Conservation (phyloP, 768 basidiomycete species). For the Russula dissimulans region DNA sequence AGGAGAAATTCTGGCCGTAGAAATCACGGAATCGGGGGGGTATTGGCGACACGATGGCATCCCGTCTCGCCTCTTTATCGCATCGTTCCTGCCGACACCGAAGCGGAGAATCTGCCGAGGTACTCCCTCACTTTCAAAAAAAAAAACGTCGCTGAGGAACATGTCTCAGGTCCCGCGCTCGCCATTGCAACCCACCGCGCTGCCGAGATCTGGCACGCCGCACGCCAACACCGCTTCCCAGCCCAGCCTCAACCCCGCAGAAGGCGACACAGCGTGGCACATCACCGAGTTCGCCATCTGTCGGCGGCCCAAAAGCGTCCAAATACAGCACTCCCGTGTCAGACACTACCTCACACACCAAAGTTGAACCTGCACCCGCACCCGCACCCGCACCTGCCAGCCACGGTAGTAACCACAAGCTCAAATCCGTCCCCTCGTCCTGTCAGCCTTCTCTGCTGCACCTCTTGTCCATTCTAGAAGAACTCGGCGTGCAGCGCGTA, state of each 20-base stretch:
- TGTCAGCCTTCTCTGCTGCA: constrained; percentile 61
- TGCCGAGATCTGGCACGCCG: constrained; percentile 9
- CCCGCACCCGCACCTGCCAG: background rate
- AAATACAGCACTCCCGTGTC: constrained; percentile 12
- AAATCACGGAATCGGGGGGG: background rate
- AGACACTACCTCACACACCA: constrained; percentile 19
- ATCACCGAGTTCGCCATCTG: constrained; percentile 1
- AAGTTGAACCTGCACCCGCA: constrained; percentile 27
- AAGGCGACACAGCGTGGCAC: constrained; percentile 3
- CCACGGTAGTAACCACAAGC: constrained; percentile 21
- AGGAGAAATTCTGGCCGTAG: constrained; percentile 21
- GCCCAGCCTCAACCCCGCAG: constrained; percentile 10
- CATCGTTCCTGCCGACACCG: background rate
- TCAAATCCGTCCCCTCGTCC: constrained; percentile 47
- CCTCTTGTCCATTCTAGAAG: constrained; percentile 45
- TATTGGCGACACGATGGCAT: too few species aligned
- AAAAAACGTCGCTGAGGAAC: background rate
- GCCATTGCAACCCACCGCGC: constrained; percentile 1
- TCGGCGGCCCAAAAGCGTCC: constrained; percentile 1
- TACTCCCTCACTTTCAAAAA: background rate
- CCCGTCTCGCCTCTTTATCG: too few species aligned
- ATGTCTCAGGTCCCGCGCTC: constrained; percentile 2
- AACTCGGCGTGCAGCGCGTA: constrained; percentile 47
- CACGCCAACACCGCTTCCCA: constrained; percentile 5
- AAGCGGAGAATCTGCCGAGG: constrained; percentile 21